Conservation (phyloP, 176 grass and related monocot species). For the Aegilops tauschii region DNA sequence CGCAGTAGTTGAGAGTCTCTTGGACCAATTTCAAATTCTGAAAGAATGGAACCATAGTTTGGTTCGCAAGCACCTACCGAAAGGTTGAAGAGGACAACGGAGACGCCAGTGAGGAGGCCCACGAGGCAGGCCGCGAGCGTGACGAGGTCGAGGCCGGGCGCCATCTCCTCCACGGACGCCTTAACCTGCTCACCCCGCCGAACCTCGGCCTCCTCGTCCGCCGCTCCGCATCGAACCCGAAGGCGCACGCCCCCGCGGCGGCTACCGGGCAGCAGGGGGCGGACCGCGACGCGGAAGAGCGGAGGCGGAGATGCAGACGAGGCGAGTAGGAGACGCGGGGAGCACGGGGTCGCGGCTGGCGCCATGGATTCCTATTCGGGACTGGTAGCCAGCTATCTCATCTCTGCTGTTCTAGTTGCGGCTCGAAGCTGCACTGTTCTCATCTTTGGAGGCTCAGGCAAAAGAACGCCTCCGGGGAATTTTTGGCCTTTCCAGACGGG, state of each 20-base stretch:
- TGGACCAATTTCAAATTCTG: not conserved
- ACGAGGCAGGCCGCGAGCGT: conserved; percentile 81
- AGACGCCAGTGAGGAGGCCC: conserved; percentile 81
- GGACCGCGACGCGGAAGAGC: not conserved
- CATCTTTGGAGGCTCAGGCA: not conserved
- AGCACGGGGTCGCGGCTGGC: not conserved
- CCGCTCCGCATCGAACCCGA: conserved; percentile 21
- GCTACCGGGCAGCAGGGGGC: not conserved
- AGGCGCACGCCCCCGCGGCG: not conserved
- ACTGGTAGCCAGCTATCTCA: not conserved
- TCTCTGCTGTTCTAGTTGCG: not conserved
- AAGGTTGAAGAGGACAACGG: conserved; percentile 82
- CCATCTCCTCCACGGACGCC: conserved; percentile 34
- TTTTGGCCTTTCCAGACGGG: not conserved
- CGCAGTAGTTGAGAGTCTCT: not conserved
- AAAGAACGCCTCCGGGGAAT: not conserved
- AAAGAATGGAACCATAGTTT: not conserved
- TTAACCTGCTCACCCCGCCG: not conserved
- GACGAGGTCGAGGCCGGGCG: conserved; percentile 59
- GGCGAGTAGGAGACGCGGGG: conserved; percentile 16
- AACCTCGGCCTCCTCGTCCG: conserved; percentile 21
- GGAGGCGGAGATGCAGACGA: conserved; percentile 7
- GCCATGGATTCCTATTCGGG: conserved; percentile 16
- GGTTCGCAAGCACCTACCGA: conserved; percentile 28
- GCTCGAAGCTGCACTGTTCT: not conserved